A percentile compares a stretch with the other conserved stretches of the same genome.
Evolutionary conservation across 768 basidiomycete genomes (phyloP).

Genomic region (Lactarius indigo): DNA sequence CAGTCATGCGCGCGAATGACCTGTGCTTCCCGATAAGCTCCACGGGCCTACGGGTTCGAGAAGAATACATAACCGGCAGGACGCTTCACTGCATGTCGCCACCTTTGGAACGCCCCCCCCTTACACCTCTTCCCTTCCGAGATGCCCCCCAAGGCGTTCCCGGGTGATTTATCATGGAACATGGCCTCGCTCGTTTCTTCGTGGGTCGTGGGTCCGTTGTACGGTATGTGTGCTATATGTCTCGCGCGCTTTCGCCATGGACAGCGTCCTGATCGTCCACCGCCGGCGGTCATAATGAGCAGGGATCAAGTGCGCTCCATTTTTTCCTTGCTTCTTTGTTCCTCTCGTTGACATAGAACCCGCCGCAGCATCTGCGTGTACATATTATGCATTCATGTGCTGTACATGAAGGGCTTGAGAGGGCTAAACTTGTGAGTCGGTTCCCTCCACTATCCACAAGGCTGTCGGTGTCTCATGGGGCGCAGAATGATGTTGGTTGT

Average conservation of each 20-base stretch:
- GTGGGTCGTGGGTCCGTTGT: conserved; percentile 16
- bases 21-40: background rate
- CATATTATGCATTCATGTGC: conserved; percentile 2
- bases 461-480: background rate
- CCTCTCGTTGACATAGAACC: background rate
- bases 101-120: background rate
- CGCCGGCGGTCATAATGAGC: background rate
- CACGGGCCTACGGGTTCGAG: background rate
- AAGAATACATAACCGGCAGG: background rate
- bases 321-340: background rate
- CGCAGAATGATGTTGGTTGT: conserved; percentile 14
- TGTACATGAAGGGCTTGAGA: conserved; percentile 7
- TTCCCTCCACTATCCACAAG: background rate
- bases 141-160: conserved; percentile 14
- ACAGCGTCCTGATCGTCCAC: no score
- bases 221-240: conserved; percentile 4
- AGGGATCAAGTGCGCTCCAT: conserved; percentile 15
- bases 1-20: background rate
- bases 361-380: conserved; percentile 11
- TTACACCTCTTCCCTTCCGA: background rate
- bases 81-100: background rate
- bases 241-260: no score
- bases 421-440: conserved; percentile 7
- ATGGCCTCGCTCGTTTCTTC: background rate
- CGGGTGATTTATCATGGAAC: conserved; percentile 10